phyloP scores from a whole-genome alignment of 352 stramenopile genomes.

The Pythium insidiosum region DNA sequence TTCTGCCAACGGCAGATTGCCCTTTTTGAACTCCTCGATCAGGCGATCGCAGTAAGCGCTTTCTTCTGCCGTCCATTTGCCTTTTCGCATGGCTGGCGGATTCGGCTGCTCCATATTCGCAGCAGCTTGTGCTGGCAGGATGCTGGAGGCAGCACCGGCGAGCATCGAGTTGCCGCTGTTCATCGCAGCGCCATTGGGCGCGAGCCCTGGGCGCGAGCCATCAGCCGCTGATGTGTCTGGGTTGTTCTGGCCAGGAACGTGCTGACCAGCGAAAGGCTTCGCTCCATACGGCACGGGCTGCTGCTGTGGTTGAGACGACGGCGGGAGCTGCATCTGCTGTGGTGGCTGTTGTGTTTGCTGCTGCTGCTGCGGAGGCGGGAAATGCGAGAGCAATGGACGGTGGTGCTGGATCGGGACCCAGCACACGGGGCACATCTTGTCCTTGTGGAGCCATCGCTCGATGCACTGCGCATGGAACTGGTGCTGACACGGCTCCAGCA shows the following conservation, averaged over 20 bases:
- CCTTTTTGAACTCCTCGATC: conserved; percentile 97
- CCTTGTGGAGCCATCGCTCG: conserved; percentile 60
- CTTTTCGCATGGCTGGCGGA: conserved; percentile 72
- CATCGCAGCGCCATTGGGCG: neutral
- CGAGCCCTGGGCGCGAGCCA: conserved; percentile 5
- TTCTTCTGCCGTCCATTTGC: conserved; percentile 97
- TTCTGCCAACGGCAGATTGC: conserved; percentile 94
- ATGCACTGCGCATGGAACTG: conserved; percentile 76
- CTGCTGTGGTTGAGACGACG: no score
- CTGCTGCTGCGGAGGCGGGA: conserved; percentile 2
- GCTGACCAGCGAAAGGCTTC: neutral
- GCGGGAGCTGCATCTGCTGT: no score
- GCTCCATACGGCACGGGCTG: no score
- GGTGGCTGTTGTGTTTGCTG: no score
- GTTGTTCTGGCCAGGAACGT: neutral
- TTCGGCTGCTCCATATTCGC: conserved; percentile 22
- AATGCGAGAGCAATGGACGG: conserved; percentile 27
- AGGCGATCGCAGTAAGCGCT: conserved; percentile 96
- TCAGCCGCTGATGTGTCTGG: neutral
- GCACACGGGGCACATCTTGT: conserved; percentile 71
- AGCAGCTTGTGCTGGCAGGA: conserved; percentile 16
- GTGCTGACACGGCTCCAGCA: conserved; percentile 63
- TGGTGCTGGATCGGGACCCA: conserved; percentile 63
- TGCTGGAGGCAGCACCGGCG: conserved; percentile 13
- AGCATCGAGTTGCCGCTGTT: conserved; percentile 9